These are phyloP conservation scores for Rhodotorula sp. DNA, from an alignment of 1,284 basidiomycete genomes.

Conservation along the genomic window DNA sequence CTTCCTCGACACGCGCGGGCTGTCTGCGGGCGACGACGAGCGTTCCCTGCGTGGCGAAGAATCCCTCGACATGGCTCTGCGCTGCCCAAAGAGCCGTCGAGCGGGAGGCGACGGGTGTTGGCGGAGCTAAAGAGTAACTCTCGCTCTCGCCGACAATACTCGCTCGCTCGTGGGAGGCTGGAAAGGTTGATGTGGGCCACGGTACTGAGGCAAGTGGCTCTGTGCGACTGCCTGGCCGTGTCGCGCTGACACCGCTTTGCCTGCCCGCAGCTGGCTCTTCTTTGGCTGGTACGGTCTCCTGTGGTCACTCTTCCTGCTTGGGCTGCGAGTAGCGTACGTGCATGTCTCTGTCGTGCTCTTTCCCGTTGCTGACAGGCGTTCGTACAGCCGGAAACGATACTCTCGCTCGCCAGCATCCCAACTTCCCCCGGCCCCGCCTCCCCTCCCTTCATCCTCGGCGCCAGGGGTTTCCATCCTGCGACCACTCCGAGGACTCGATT, in stretches of 20 bases:
- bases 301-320: conserved; percentile 73
- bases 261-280: conserved; percentile 16
- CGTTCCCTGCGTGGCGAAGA: neutral
- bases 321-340: conserved; percentile 74
- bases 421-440: conserved; percentile 59
- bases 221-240: too few species aligned
- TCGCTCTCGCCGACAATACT: neutral
- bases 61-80: conserved; percentile 9
- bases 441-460: conserved; percentile 52
- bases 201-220: conserved; percentile 10
- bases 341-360: neutral
- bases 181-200: conserved; percentile 14
- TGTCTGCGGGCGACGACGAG: neutral
- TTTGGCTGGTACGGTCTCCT: conserved; percentile 66
- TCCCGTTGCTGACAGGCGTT: neutral
- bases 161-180: too few species aligned
- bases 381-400: conserved; percentile 68
- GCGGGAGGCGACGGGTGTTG: neutral
- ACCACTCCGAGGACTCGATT: conserved; percentile 86
- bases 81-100: too few species aligned
- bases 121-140: neutral
- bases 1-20: conserved; percentile 20
- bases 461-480: conserved; percentile 89
- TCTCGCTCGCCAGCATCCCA: conserved; percentile 58
- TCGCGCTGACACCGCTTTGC: neutral